These are phyloP conservation scores for Sporothrix euskadiensis DNA, from an alignment of 2,329 filamentous ascomycete genomes.

Conservation along the genomic window DNA sequence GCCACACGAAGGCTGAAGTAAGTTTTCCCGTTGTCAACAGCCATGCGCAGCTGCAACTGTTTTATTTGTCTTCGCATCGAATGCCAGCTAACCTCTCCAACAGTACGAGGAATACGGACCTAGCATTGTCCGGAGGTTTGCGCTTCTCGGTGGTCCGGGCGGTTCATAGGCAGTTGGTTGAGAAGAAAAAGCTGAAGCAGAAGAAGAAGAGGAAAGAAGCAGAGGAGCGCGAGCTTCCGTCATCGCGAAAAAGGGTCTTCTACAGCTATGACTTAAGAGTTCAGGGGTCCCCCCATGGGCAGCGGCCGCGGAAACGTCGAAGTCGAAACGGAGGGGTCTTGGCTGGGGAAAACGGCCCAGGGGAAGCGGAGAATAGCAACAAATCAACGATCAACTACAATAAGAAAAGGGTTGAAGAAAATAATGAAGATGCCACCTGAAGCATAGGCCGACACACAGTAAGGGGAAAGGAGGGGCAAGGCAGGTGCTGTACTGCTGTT, in stretches of 20 bases:
- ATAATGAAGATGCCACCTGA: background rate
- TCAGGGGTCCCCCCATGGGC: background rate
- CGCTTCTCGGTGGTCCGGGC: conserved; percentile 86
- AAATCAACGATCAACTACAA: conserved; percentile 1
- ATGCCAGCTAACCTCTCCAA: conserved; percentile 32
- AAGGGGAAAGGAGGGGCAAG: background rate
- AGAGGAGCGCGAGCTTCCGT: background rate
- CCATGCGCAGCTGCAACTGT: background rate
- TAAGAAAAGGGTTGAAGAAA: background rate
- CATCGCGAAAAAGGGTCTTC: background rate
- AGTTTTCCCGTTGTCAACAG: conserved; percentile 33
- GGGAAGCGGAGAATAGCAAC: background rate
- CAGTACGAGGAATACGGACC: conserved; percentile 95
- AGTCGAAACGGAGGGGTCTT: background rate
- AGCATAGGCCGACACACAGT: background rate
- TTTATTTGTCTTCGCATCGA: background rate
- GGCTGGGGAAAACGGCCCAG: conserved; percentile 3
- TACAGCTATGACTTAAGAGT: background rate
- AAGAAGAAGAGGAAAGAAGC: background rate
- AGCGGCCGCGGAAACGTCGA: background rate
- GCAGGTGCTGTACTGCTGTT: too few species aligned
- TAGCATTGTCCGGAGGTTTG: conserved; percentile 92
- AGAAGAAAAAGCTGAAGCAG: background rate
- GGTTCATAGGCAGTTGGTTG: conserved; percentile 57
- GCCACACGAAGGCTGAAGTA: conserved; percentile 84